A percentile compares a stretch with the other conserved stretches of the same genome.
Evolutionary conservation across 257 asterid genomes (phyloP).

Genomic region (Solanum gandarillasii): DNA sequence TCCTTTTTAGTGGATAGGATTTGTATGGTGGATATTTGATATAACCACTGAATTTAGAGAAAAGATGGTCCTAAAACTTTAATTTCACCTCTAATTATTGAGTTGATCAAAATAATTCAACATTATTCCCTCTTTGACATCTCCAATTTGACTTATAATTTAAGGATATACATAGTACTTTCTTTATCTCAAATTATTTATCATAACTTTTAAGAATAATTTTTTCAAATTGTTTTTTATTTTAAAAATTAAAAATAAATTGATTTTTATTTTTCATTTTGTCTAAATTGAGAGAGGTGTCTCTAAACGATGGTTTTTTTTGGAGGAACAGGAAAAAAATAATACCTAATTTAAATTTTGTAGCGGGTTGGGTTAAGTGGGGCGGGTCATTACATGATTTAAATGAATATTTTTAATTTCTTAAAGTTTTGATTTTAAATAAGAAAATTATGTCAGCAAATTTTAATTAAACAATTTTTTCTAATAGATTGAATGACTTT

Average conservation of each 20-base stretch:
- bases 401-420: too few relatives aligned
- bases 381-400: neutral
- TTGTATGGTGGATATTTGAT: neutral
- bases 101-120: neutral
- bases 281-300: too few relatives aligned
- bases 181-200: neutral
- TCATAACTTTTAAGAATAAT: neutral
- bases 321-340: too few relatives aligned
- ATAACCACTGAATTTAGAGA: neutral
- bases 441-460: neutral
- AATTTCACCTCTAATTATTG: neutral
- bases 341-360: too few relatives aligned
- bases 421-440: neutral
- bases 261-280: too few relatives aligned
- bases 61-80: neutral
- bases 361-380: neutral
- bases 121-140: neutral
- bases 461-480: too few relatives aligned
- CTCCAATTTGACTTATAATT: neutral
- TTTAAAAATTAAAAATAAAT: neutral
- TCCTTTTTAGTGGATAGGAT: neutral
- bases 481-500: neutral
- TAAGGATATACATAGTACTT: neutral
- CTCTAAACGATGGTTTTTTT: too few relatives aligned
- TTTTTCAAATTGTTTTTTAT: neutral